These are phyloP conservation scores for Wickerhamomyces xylosicus DNA, from an alignment of 805 yeast genomes.

Conservation along the genomic window DNA sequence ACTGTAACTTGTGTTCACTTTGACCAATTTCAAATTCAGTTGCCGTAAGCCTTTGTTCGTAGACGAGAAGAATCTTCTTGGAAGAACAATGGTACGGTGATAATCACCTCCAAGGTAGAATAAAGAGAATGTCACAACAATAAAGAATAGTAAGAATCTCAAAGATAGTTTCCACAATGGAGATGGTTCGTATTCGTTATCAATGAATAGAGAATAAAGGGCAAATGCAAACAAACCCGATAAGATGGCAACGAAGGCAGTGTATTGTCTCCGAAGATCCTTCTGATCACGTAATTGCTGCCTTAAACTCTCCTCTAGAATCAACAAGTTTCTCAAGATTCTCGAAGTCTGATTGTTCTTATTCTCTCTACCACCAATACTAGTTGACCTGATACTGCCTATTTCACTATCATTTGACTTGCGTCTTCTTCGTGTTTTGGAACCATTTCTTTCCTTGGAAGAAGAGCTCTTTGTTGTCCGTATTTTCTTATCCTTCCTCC, in stretches of 20 bases:
- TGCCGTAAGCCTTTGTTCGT: slow-evolving; percentile 86
- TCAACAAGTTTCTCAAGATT: slow-evolving; percentile 70
- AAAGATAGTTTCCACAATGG: slow-evolving; percentile 28
- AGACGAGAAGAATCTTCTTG: slow-evolving; percentile 67
- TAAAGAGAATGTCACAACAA: slow-evolving; percentile 56
- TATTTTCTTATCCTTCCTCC: slow-evolving; percentile 3
- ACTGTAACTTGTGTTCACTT: slow-evolving; percentile 33
- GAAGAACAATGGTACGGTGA: slow-evolving; percentile 70
- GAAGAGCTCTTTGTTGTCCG: slow-evolving; percentile 1
- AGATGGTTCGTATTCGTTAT: slow-evolving; percentile 27
- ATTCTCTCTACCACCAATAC: slow-evolving; percentile 6
- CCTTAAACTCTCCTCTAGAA: slow-evolving; percentile 78
- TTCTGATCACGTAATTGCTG: slow-evolving; percentile 71
- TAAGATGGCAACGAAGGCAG: slow-evolving; percentile 28
- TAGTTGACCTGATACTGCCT: slow-evolving; percentile 13
- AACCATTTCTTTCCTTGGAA: not conserved
- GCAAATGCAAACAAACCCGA: slow-evolving; percentile 29
- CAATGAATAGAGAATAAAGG: slow-evolving; percentile 27
- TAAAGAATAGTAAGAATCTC: slow-evolving; percentile 49
- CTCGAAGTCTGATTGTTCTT: slow-evolving; percentile 44
- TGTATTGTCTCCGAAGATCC: slow-evolving; percentile 39
- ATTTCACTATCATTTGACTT: slow-evolving; percentile 17
- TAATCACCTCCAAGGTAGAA: slow-evolving; percentile 89
- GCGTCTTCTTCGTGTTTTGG: slow-evolving; percentile 5
- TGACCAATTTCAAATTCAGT: slow-evolving; percentile 67